phyloP scores from a whole-genome alignment of 805 yeast genomes.

The Candida pseudoglaebosa region DNA sequence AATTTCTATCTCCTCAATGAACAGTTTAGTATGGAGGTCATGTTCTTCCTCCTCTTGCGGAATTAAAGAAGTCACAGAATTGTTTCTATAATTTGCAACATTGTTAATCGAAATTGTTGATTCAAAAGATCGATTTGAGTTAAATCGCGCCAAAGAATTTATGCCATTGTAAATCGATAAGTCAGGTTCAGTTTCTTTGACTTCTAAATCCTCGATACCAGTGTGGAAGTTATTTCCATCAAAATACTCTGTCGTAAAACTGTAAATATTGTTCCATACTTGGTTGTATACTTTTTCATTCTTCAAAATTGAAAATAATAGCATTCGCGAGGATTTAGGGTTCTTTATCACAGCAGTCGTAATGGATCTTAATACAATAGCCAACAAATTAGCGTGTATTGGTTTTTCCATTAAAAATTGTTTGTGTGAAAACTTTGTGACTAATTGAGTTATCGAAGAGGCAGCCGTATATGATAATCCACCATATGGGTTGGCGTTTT shows the following conservation, averaged over 20 bases:
- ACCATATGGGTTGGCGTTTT: slow-evolving; percentile 32
- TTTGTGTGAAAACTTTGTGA: slow-evolving; percentile 34
- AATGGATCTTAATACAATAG: slow-evolving; percentile 54
- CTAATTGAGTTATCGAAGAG: slow-evolving; percentile 39
- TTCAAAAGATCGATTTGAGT: slow-evolving; percentile 1
- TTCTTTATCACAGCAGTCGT: slow-evolving; percentile 48
- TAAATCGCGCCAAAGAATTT: neutral
- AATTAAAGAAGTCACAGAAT: neutral
- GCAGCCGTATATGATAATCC: slow-evolving; percentile 53
- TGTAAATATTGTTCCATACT: slow-evolving; percentile 30
- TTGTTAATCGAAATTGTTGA: neutral
- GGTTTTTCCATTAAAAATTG: slow-evolving; percentile 34
- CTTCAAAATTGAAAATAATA: slow-evolving; percentile 47
- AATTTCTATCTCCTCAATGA: slow-evolving; percentile 28
- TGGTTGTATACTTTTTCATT: slow-evolving; percentile 36
- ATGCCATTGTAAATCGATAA: neutral
- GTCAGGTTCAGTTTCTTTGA: neutral
- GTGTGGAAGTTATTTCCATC: slow-evolving; percentile 17
- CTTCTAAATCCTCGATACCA: slow-evolving; percentile 10
- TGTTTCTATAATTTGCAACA: neutral
- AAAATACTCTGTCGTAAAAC: slow-evolving; percentile 21
- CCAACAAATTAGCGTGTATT: slow-evolving; percentile 51
- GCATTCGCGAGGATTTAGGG: slow-evolving; percentile 50
- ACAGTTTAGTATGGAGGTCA: neutral
- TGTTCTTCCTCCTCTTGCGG: neutral